These are phyloP conservation scores for Dacryopinax primogenitus DNA, from an alignment of 768 basidiomycete species.

Conservation along the genomic window DNA sequence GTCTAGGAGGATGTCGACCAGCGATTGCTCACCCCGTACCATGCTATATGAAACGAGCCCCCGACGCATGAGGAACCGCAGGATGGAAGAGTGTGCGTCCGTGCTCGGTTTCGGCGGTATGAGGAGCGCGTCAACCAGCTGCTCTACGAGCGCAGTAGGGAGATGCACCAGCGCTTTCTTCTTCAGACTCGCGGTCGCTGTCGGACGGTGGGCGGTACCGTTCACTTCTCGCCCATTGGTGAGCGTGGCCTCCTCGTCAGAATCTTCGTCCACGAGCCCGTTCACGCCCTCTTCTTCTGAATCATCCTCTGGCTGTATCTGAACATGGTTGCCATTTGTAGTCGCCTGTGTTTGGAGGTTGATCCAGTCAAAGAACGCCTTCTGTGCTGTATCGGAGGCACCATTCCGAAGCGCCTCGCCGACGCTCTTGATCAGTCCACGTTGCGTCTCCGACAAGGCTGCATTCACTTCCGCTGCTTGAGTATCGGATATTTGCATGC, in stretches of 20 bases:
- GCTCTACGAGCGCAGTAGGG: constrained; percentile 7
- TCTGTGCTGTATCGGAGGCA: constrained; percentile 41
- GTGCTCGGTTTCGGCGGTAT: constrained; percentile 11
- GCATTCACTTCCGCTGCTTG: constrained; percentile 17
- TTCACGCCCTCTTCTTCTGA: neutral
- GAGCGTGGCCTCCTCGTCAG: constrained; percentile 7
- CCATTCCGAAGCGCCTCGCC: constrained; percentile 32
- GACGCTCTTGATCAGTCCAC: constrained; percentile 23
- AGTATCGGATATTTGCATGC: constrained; percentile 18
- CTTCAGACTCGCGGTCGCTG: neutral
- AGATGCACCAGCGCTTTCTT: neutral
- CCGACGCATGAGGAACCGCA: constrained; percentile 45
- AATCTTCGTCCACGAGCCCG: neutral
- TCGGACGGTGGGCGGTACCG: neutral
- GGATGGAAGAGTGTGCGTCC: constrained; percentile 23
- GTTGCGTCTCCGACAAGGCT: constrained; percentile 12
- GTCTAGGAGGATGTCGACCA: constrained; percentile 41
- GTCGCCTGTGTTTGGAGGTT: neutral
- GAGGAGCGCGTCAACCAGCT: neutral
- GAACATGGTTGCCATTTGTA: neutral
- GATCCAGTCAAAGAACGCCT: constrained; percentile 51
- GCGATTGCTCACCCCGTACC: constrained; percentile 38
- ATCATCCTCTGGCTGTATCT: neutral
- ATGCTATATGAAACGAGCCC: constrained; percentile 47
- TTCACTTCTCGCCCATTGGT: neutral